Conservation (phyloP, 2,329 filamentous ascomycete genomes). For the Trichoderma brevicompactum region DNA sequence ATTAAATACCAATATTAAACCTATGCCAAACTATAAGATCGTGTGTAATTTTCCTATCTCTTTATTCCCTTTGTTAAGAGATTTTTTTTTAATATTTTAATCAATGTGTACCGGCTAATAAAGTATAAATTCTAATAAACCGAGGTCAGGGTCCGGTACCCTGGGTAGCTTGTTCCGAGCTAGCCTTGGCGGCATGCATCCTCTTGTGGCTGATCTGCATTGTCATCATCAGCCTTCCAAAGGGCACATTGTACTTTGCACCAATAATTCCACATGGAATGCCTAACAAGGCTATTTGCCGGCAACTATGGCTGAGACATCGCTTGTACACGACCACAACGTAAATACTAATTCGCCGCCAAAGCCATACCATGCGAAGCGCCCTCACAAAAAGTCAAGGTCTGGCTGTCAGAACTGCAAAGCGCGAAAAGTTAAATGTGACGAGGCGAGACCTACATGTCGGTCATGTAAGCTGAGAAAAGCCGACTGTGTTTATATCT, state of each 20-base stretch:
- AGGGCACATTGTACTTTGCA: background rate
- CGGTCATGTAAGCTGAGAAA: slow-evolving; percentile 54
- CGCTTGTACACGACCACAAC: slow-evolving; percentile 5
- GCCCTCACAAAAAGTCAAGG: slow-evolving; percentile 60
- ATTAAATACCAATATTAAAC: too few species aligned
- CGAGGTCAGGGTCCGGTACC: background rate
- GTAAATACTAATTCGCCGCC: background rate
- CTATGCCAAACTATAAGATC: too few species aligned
- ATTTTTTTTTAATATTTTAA: too few species aligned
- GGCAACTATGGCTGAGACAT: slow-evolving; percentile 21
- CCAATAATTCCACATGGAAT: slow-evolving; percentile 15
- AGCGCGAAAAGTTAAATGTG: slow-evolving; percentile 59
- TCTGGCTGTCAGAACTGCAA: slow-evolving; percentile 61
- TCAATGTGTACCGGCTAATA: too few species aligned
- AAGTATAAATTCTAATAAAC: background rate
- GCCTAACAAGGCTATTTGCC: slow-evolving; percentile 4
- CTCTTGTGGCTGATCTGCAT: background rate
- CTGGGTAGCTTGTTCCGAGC: background rate
- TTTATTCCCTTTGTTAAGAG: too few species aligned
- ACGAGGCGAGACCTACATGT: slow-evolving; percentile 56
- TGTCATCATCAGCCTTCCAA: slow-evolving; percentile 6
- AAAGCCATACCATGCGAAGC: slow-evolving; percentile 48
- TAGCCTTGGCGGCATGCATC: background rate
- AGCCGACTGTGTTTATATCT: slow-evolving; percentile 54
- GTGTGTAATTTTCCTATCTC: too few species aligned